Evolutionary conservation across 805 yeast species (phyloP).

Genomic region (Isabelozyma pseudorhagii): DNA sequence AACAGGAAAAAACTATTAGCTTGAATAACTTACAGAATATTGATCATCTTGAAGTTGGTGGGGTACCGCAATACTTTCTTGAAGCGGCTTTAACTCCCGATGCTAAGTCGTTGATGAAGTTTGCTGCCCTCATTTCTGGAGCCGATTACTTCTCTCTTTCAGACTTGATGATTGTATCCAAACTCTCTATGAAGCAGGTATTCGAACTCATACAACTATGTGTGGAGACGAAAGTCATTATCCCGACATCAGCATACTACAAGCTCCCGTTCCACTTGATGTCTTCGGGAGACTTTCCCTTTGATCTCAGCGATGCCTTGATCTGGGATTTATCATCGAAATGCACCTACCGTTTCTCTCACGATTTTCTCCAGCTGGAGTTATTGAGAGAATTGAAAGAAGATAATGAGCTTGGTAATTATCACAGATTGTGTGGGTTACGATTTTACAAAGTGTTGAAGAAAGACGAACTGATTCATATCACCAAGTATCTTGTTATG

Average conservation of each 20-base stretch:
- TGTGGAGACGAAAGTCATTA: constrained; percentile 27
- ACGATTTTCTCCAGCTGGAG: constrained; percentile 35
- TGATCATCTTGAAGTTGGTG: not conserved
- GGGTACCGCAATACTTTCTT: constrained; percentile 13
- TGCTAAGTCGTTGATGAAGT: constrained; percentile 24
- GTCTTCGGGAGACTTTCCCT: constrained; percentile 20
- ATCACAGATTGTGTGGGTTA: constrained; percentile 42
- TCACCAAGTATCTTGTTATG: constrained; percentile 26
- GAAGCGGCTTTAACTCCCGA: constrained; percentile 13
- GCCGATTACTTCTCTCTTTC: constrained; percentile 33
- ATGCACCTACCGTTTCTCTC: constrained; percentile 37
- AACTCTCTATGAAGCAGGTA: constrained; percentile 27
- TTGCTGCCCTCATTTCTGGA: constrained; percentile 40
- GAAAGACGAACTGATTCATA: constrained; percentile 10
- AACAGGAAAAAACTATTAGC: constrained; percentile 4
- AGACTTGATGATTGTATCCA: constrained; percentile 38
- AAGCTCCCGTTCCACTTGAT: constrained; percentile 46
- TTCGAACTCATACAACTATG: constrained; percentile 30
- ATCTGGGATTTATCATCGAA: constrained; percentile 33
- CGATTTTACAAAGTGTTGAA: constrained; percentile 26
- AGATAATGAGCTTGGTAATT: constrained; percentile 20
- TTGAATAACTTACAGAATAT: constrained; percentile 1
- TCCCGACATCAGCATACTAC: constrained; percentile 40
- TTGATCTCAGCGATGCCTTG: constrained; percentile 24
- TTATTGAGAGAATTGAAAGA: constrained; percentile 23